These are phyloP conservation scores for Tremella mesenterica DNA, from an alignment of 768 basidiomycete genomes.

Conservation along the genomic window DNA sequence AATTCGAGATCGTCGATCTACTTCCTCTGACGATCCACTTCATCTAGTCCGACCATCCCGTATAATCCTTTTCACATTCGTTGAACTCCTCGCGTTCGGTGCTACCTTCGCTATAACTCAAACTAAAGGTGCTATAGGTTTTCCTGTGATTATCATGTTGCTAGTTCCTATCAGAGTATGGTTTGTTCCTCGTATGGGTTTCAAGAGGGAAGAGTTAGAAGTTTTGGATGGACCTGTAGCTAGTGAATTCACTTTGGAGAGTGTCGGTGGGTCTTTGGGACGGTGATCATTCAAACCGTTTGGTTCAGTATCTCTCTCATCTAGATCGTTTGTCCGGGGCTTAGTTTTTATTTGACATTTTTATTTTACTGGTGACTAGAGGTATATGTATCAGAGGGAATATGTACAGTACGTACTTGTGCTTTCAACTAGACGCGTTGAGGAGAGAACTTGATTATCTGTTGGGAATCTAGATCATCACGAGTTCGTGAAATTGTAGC, in stretches of 20 bases:
- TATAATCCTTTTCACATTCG: slow-evolving; percentile 59
- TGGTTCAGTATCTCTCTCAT: too few species aligned
- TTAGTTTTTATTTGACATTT: too few species aligned
- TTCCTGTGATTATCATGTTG: slow-evolving; percentile 77
- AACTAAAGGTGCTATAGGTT: slow-evolving; percentile 70
- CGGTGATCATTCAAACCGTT: too few species aligned
- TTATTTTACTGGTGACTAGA: too few species aligned
- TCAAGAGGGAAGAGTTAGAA: slow-evolving; percentile 65
- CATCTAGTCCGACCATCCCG: slow-evolving; percentile 63
- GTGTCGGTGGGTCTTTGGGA: slow-evolving; percentile 19
- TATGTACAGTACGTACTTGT: too few species aligned
- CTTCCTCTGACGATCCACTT: slow-evolving; percentile 59
- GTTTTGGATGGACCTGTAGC: slow-evolving; percentile 87
- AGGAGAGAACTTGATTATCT: too few species aligned
- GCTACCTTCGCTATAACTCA: slow-evolving; percentile 75
- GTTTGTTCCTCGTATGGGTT: slow-evolving; percentile 62
- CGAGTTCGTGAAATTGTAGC: too few species aligned
- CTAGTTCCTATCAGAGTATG: slow-evolving; percentile 67
- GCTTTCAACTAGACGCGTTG: too few species aligned
- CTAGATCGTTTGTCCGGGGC: too few species aligned
- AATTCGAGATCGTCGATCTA: slow-evolving; percentile 60
- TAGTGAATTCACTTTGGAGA: slow-evolving; percentile 37
- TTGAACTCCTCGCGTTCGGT: slow-evolving; percentile 71
- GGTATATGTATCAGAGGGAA: too few species aligned
- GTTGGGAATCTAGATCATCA: too few species aligned